phyloP scores from a whole-genome alignment of 164 flowering plant genomes.

The Paratinospora sagittata region DNA sequence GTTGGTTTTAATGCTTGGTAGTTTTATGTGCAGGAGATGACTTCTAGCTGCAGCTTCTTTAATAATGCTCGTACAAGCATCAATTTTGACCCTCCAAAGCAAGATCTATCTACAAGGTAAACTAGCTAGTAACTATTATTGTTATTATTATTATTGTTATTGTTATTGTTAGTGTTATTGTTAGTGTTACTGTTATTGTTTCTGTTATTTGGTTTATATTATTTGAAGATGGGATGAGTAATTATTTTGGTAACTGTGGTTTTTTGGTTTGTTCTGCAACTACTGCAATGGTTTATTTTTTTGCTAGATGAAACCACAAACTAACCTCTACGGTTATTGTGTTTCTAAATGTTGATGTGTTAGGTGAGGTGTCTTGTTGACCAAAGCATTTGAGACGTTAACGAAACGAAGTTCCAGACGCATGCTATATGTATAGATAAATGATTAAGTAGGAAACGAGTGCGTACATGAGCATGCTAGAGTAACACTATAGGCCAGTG shows the following conservation, averaged over 20 bases:
- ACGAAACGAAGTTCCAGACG: too few relatives aligned
- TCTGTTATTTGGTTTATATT: not conserved
- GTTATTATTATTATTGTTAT: too few relatives aligned
- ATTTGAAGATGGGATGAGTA: not conserved
- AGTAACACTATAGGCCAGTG: not conserved
- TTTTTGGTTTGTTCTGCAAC: not conserved
- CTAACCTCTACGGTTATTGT: too few relatives aligned
- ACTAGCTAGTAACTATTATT: not conserved
- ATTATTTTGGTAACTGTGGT: not conserved
- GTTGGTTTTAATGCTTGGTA: not conserved
- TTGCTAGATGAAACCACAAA: too few relatives aligned
- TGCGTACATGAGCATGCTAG: not conserved
- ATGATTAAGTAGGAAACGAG: too few relatives aligned
- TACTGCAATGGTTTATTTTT: not conserved
- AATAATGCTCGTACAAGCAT: slow-evolving; percentile 10
- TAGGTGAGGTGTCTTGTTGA: too few relatives aligned
- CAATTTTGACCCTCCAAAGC: slow-evolving; percentile 3
- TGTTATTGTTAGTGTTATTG: not conserved
- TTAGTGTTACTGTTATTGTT: not conserved
- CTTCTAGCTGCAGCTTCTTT: slow-evolving; percentile 2
- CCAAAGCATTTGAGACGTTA: too few relatives aligned
- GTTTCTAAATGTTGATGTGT: too few relatives aligned
- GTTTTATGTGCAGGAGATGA: not conserved
- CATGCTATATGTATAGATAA: too few relatives aligned
- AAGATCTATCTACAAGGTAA: slow-evolving; percentile 10